Conservation (phyloP, 306 rosid genomes). For the Oxytropis ochrocephala region DNA sequence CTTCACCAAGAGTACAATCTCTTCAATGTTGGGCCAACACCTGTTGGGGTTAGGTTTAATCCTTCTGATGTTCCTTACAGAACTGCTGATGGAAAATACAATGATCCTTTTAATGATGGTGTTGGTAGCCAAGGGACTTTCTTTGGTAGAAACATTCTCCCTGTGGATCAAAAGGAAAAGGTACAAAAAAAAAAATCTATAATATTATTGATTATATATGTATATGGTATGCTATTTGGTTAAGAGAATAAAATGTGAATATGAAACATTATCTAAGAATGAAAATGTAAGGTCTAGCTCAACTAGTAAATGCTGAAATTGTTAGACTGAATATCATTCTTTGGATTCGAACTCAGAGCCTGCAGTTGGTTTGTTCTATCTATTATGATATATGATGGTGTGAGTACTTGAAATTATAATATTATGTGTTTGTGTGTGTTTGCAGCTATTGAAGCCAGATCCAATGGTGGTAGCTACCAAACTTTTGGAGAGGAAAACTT, state of each 20-base stretch:
- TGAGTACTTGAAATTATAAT: too few relatives aligned
- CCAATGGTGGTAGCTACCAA: constrained; percentile 53
- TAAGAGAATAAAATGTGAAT: too few relatives aligned
- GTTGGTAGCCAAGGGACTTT: constrained; percentile 47
- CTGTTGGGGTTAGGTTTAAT: constrained; percentile 38
- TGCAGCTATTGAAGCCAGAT: constrained; percentile 51
- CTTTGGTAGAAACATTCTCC: constrained; percentile 53
- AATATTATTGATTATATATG: too few relatives aligned
- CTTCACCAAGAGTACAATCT: constrained; percentile 53
- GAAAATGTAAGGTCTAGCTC: too few relatives aligned
- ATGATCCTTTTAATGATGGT: constrained; percentile 51
- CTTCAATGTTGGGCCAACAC: constrained; percentile 45
- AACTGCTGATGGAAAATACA: constrained; percentile 38
- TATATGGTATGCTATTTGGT: too few relatives aligned
- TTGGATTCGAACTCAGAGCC: too few relatives aligned
- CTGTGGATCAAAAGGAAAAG: constrained; percentile 41
- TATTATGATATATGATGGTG: too few relatives aligned
- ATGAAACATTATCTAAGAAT: too few relatives aligned
- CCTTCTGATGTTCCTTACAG: constrained; percentile 44
- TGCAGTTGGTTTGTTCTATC: too few relatives aligned
- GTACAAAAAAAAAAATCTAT: background rate
- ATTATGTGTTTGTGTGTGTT: background rate
- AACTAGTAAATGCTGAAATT: too few relatives aligned
- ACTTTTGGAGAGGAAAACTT: constrained; percentile 36
- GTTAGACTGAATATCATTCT: too few relatives aligned